These are phyloP conservation scores for Hypoxylon sp. DNA, from an alignment of 2,329 filamentous ascomycete genomes.

Conservation along the genomic window DNA sequence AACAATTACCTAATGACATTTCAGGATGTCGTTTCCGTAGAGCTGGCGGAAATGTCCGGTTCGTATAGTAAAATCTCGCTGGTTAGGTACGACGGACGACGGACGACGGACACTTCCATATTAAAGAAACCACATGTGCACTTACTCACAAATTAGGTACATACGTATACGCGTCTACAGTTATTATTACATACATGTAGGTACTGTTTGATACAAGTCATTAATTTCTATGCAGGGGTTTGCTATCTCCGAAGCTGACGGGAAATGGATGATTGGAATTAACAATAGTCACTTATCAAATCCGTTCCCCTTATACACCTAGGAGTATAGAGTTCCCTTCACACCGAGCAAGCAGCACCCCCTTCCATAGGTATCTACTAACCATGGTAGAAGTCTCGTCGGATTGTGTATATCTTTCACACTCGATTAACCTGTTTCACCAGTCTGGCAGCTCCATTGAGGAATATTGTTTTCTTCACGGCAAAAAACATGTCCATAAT, in stretches of 20 bases:
- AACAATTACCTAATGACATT: slow-evolving; percentile 16
- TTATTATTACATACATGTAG: neutral
- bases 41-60: slow-evolving; percentile 20
- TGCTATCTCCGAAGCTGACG: slow-evolving; percentile 1
- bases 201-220: neutral
- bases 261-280: slow-evolving; percentile 7
- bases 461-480: slow-evolving; percentile 47
- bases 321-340: slow-evolving; percentile 9
- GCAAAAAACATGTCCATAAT: slow-evolving; percentile 58
- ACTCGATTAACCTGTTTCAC: slow-evolving; percentile 35
- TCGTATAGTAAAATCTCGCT: neutral
- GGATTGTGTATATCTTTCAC: slow-evolving; percentile 18
- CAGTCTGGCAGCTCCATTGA: slow-evolving; percentile 24
- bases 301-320: neutral
- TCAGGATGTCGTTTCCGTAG: slow-evolving; percentile 11
- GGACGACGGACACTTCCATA: slow-evolving; percentile 1
- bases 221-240: slow-evolving; percentile 7
- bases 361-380: slow-evolving; percentile 4
- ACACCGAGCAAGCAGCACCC: slow-evolving; percentile 1
- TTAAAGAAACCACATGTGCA: neutral
- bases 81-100: slow-evolving; percentile 7
- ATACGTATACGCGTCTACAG: neutral
- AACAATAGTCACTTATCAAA: slow-evolving; percentile 2
- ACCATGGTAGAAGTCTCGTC: slow-evolving; percentile 2
- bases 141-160: neutral